Evolutionary conservation across 1,139 yeast species (phyloP), one percentile per base, ranked within the genome.

Genomic region (Kurtzmaniella quercitrusa): DNA sequence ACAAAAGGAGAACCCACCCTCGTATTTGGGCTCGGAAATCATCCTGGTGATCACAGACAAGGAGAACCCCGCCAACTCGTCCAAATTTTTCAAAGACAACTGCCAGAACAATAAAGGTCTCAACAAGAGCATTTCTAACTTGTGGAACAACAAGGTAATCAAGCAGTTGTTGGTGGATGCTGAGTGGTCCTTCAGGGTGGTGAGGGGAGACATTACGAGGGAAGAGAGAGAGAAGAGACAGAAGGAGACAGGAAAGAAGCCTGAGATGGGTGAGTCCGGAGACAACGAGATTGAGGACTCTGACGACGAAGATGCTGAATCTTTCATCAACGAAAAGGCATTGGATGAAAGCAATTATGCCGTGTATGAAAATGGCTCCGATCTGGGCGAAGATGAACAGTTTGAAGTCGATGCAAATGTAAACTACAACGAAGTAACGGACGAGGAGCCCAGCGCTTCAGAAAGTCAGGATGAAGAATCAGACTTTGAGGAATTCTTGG

Each of bases 401-500:
- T 56, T 55, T 14, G 63, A 57, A 9, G 53, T 62, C 3, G 68
- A 73, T 45, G 71, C 75, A 3, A 65, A 67, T 33, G 66, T 79
- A 3, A 66, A 79, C 51, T 81, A 82, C 55, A 80, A 79, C 52
- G 79, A 80, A 54, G 71, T 81, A 5, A 81, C 86, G 0, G 87
- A 82, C 53, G 82, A 79, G 50, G 86, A 81, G 48, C 73, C 66
- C 56, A 15, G 23, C 1, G 73, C 63, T 16, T 63, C 52, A 7
- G 57, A 48, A 7, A 60, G 49, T 3, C 55, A 48, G 2, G 56
- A 51, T n/a, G 56, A 56, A 39, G 59, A 55, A 34, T 51, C 57
- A 44, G 58, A 57, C 47, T 56, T 63, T 11, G 72, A 68, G 45
- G 81, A 71, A 46, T 76, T 75, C 51, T 70, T 65, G 44, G 68